These are phyloP conservation scores for Cyberlindnera suaveolens DNA, from an alignment of 805 yeast genomes.

Conservation along the genomic window DNA sequence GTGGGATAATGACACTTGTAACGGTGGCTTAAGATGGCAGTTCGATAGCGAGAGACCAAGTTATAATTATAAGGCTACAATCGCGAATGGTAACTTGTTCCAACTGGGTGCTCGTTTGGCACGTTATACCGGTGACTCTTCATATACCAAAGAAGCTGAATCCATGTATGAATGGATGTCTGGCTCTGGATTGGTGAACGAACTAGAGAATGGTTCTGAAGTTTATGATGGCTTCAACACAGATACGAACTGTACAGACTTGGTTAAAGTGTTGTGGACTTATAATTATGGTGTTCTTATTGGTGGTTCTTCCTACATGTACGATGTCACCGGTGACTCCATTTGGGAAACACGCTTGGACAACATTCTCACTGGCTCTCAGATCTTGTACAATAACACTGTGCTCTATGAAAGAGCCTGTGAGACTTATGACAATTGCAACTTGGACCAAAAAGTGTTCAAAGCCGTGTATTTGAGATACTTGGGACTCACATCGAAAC, in stretches of 20 bases:
- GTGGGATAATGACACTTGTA: conserved; percentile 51
- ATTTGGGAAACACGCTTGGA: conserved; percentile 38
- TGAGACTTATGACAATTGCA: conserved; percentile 56
- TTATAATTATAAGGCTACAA: conserved; percentile 56
- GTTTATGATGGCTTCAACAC: conserved; percentile 73
- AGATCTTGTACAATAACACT: conserved; percentile 32
- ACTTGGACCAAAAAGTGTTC: conserved; percentile 84
- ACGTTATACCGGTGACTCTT: conserved; percentile 44
- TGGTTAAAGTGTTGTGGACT: conserved; percentile 64
- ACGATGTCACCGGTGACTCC: conserved; percentile 58
- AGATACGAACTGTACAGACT: conserved; percentile 52
- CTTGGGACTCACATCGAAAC: conserved; percentile 61
- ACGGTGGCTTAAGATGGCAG: conserved; percentile 70
- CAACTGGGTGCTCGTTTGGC: conserved; percentile 60
- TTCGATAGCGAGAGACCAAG: conserved; percentile 56
- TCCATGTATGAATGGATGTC: conserved; percentile 55
- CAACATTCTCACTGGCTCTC: conserved; percentile 19
- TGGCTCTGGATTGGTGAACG: conserved; percentile 39
- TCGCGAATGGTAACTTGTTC: conserved; percentile 60
- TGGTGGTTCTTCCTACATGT: conserved; percentile 70
- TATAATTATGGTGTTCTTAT: conserved; percentile 74
- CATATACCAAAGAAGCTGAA: conserved; percentile 47
- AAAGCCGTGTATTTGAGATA: conserved; percentile 77
- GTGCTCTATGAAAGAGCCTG: conserved; percentile 85
- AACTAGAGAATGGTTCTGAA: conserved; percentile 22